A percentile compares a stretch with the other conserved stretches of the same genome.
Evolutionary conservation across 208 protist species (phyloP).

Genomic region (Crithidia thermophila): DNA sequence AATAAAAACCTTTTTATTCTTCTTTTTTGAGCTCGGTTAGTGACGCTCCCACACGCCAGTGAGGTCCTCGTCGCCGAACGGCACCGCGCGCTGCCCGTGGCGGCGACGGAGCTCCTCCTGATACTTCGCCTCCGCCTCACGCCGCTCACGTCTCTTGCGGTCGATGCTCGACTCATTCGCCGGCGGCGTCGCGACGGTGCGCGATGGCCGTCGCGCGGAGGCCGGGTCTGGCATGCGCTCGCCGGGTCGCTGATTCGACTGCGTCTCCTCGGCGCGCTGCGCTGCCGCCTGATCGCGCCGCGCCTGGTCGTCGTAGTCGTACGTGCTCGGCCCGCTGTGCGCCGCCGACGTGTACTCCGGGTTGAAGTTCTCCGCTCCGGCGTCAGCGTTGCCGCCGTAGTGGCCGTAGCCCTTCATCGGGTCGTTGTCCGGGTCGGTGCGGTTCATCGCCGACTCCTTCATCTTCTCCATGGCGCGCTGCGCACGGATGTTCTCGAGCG

Average conservation of each 20-base stretch:
- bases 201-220: neutral
- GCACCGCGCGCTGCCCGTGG: constrained; percentile 69
- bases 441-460: constrained; percentile 83
- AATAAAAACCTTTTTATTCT: neutral
- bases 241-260: constrained; percentile 3
- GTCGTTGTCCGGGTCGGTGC: constrained; percentile 22
- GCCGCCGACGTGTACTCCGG: constrained; percentile 31
- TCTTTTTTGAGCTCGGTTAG: constrained; percentile 5
- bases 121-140: constrained; percentile 71
- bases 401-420: constrained; percentile 44
- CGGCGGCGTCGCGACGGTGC: constrained; percentile 15
- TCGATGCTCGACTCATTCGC: constrained; percentile 30
- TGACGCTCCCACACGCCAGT: constrained; percentile 65
- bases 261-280: constrained; percentile 11
- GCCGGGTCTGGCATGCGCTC: constrained; percentile 4
- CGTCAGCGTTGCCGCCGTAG: constrained; percentile 48
- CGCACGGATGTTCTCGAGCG: constrained; percentile 83
- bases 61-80: constrained; percentile 79
- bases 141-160: constrained; percentile 62
- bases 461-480: constrained; percentile 83
- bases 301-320: constrained; percentile 20
- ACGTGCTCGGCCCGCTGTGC: constrained; percentile 7
- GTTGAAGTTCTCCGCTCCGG: constrained; percentile 50
- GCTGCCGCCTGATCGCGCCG: neutral
- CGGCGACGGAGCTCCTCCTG: constrained; percentile 75